Evolutionary conservation across 1,139 yeast species (phyloP), one percentile per base, ranked within the genome.

Genomic region (Yarrowia galli): DNA sequence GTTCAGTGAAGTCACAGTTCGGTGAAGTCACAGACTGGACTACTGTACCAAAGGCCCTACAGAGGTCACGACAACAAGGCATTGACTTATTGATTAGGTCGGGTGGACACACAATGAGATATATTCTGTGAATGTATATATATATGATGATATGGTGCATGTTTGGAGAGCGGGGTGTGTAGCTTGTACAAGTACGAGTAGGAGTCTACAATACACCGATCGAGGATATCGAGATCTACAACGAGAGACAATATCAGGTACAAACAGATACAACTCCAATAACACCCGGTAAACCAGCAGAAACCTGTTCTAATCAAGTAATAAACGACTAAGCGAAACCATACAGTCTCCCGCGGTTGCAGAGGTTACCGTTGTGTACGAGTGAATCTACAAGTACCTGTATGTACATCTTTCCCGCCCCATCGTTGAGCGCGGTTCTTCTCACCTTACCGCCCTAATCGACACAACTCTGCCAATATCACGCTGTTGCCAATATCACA

Each of bases 51-150:
- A n/a, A n/a, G 18, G 15, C 23, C 25, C 2, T 20, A 43, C 25
- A 43, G 23, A 22, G 48, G 48, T 22, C 46, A 20, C 16, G 23
- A 40, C 22, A 18, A 3, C 25, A 10, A 18, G 38, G 23, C 38
- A 49, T 25, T 18, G 60, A 13, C 60, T 36, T 36, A 36, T 53
- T 53, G 58, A 53, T 2, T 53, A 22, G n/a, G 60, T 16, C 9
- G 23, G 42, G 18, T 28, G 23, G 23, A 32, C 9, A 16, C 18
- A 16, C 18, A 32, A 10, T 8, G 12, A 12, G 58, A 51, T 35
- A 51, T 51, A 51, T 51, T 49, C 40, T 51, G 58, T 22, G 28
- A 38, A 53, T 53, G 45, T 36, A 53, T 53, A 36, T 36, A 51
- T 51, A 36, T 36, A 51, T 51, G 56, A 32, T 9, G 18, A 49